Conservation (phyloP, 495 filamentous ascomycete species). For the Aspergillus ostianus region DNA sequence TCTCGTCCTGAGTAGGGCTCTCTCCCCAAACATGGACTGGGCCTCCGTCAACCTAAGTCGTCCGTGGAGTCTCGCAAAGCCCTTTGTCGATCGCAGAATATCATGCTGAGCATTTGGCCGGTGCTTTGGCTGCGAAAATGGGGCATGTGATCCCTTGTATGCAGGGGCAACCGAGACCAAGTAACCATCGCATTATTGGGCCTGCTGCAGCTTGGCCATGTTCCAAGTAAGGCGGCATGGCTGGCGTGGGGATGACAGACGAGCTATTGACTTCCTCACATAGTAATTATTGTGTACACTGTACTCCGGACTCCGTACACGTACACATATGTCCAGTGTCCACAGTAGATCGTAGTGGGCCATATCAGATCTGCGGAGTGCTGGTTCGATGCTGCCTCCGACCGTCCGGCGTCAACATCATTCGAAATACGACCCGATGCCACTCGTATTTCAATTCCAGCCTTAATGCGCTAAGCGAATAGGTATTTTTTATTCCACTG, state of each 20-base stretch:
- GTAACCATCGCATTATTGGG: not conserved
- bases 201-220: not conserved
- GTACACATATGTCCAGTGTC: too few species aligned
- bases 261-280: too few species aligned
- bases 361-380: not conserved
- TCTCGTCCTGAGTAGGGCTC: too few species aligned
- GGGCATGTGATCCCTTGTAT: constrained; percentile 2
- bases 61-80: not conserved
- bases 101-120: not conserved
- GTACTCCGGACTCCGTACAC: too few species aligned
- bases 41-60: not conserved
- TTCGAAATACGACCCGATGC: not conserved
- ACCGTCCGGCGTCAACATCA: not conserved
- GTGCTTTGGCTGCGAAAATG: not conserved
- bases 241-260: not conserved
- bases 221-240: not conserved
- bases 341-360: not conserved
- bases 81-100: not conserved
- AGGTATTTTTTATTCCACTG: not conserved
- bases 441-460: not conserved
- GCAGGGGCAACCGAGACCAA: constrained; percentile 4
- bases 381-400: not conserved
- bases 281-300: too few species aligned
- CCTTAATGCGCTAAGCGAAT: not conserved
- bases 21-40: not conserved